These are phyloP conservation scores for Vanilla planifolia DNA, from an alignment of 106 monocot genomes.

Conservation along the genomic window DNA sequence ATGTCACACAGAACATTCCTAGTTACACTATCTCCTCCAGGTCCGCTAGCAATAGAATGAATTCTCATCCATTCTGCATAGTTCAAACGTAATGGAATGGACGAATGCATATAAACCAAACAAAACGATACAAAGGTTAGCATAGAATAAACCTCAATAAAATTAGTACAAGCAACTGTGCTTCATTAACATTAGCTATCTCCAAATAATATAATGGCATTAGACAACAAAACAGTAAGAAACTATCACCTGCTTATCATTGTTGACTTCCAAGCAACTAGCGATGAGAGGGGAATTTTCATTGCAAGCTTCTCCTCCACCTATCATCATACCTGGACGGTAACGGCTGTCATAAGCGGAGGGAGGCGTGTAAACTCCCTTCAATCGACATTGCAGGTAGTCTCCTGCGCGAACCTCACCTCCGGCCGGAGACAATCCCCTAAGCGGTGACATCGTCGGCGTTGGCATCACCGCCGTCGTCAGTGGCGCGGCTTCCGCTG, in stretches of 20 bases:
- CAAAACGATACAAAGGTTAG: too few relatives aligned
- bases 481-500: constrained; percentile 17
- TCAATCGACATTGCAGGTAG: constrained; percentile 30
- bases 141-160: too few relatives aligned
- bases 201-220: neutral
- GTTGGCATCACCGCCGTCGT: constrained; percentile 13
- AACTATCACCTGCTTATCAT: constrained; percentile 48
- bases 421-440: constrained; percentile 26
- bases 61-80: too few relatives aligned
- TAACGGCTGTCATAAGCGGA: constrained; percentile 8
- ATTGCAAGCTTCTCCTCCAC: constrained; percentile 8
- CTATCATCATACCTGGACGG: constrained; percentile 11
- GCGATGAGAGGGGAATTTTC: constrained; percentile 29
- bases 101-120: too few relatives aligned
- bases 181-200: neutral
- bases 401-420: constrained; percentile 10
- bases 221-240: neutral
- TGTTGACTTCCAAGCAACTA: constrained; percentile 32
- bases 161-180: neutral
- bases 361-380: constrained; percentile 51
- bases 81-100: too few relatives aligned
- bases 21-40: too few relatives aligned
- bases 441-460: constrained; percentile 20
- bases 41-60: too few relatives aligned
- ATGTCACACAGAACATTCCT: too few relatives aligned